A percentile compares a stretch with the other conserved stretches of the same genome.
Conservation (phyloP, 2,329 filamentous ascomycete genomes). For the Clarireedia homoeocarpa region DNA sequence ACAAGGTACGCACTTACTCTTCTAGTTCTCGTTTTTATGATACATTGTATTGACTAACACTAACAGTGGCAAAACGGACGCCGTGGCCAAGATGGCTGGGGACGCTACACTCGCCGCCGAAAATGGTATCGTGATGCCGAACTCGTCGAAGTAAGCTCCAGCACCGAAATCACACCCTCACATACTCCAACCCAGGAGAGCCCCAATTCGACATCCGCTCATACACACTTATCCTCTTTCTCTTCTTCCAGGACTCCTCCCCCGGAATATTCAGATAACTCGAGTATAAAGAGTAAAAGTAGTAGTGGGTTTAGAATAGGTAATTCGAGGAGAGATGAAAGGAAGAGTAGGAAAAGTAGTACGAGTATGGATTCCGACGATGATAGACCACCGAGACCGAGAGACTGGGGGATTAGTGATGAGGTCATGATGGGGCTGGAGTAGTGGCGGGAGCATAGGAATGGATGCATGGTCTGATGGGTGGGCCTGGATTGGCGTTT, state of each 20-base stretch:
- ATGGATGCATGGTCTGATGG: neutral
- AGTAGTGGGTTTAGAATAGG: conserved; percentile 16
- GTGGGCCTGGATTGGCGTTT: neutral
- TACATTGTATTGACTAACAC: conserved; percentile 10
- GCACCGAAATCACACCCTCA: conserved; percentile 36
- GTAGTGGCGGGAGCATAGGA: conserved; percentile 30
- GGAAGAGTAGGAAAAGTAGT: conserved; percentile 13
- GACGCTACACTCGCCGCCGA: conserved; percentile 80
- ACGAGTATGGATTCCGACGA: conserved; percentile 26
- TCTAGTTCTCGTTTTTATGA: neutral
- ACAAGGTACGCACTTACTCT: conserved; percentile 56
- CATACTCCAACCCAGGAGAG: conserved; percentile 30
- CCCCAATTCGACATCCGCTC: conserved; percentile 1
- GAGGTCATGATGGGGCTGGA: conserved; percentile 79
- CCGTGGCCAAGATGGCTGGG: conserved; percentile 83
- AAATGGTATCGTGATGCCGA: conserved; percentile 98
- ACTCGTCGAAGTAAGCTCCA: conserved; percentile 63
- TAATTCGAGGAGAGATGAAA: conserved; percentile 17
- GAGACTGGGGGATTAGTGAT: conserved; percentile 74
- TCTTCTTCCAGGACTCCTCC: conserved; percentile 10
- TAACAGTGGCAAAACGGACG: conserved; percentile 80
- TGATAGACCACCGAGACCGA: conserved; percentile 43
- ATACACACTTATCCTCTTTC: conserved; percentile 2
- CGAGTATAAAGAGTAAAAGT: conserved; percentile 14
- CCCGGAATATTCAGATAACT: conserved; percentile 13